A percentile compares a stretch with the other conserved stretches of the same genome.
These are phyloP conservation scores for Thozetella sp. DNA, from an alignment of 495 filamentous ascomycete species.

Conservation along the genomic window DNA sequence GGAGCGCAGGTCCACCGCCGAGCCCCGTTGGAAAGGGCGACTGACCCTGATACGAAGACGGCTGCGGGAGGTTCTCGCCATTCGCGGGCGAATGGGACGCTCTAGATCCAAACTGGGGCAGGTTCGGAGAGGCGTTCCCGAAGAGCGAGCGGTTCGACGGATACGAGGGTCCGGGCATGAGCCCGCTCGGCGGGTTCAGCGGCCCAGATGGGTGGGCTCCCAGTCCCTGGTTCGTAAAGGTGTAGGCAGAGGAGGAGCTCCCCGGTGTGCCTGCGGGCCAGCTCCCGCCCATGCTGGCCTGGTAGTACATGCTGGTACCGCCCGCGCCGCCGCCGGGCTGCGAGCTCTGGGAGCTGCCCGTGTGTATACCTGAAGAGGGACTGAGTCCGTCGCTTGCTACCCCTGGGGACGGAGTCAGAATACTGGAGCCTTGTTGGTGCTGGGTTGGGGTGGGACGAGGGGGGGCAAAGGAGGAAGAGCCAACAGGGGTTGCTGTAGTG, in stretches of 20 bases:
- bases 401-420: constrained; percentile 42
- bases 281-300: constrained; percentile 47
- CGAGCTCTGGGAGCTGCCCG: constrained; percentile 51
- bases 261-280: constrained; percentile 53
- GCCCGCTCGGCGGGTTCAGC: constrained; percentile 14
- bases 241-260: constrained; percentile 46
- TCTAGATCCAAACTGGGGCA: constrained; percentile 22
- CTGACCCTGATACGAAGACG: constrained; percentile 30
- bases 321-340: constrained; percentile 39
- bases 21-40: constrained; percentile 26
- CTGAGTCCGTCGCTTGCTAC: constrained; percentile 60
- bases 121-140: constrained; percentile 13
- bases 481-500: constrained; percentile 8
- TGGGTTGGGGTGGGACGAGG: constrained; percentile 46
- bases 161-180: constrained; percentile 10
- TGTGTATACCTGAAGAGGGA: constrained; percentile 61
- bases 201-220: constrained; percentile 27
- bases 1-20: constrained; percentile 11
- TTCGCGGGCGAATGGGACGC: constrained; percentile 31
- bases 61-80: constrained; percentile 18
- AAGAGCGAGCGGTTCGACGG: constrained; percentile 10
- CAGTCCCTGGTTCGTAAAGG: constrained; percentile 52
- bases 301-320: constrained; percentile 33
- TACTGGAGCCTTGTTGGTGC: constrained; percentile 62
- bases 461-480: constrained; percentile 43